These are phyloP conservation scores for Nakazawaea sp. DNA, from an alignment of 805 yeast genomes.

Conservation along the genomic window DNA sequence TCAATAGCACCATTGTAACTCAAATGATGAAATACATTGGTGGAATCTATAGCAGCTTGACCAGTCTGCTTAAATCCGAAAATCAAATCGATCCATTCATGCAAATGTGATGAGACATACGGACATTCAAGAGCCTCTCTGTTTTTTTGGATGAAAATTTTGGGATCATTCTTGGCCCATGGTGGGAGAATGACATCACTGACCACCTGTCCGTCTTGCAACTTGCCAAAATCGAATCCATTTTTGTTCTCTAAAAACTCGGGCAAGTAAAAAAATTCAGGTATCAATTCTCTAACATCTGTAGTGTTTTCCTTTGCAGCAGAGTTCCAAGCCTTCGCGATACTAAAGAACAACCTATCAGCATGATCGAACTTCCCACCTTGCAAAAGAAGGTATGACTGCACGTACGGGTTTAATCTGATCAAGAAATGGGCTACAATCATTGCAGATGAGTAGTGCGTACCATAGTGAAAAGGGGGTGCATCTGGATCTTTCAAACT, in stretches of 20 bases:
- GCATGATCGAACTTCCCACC: conserved; percentile 90
- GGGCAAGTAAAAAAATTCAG: conserved; percentile 80
- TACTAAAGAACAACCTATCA: conserved; percentile 69
- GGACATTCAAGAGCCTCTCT: conserved; percentile 81
- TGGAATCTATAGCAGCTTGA: conserved; percentile 50
- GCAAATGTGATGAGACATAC: conserved; percentile 68
- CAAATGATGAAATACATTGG: conserved; percentile 77
- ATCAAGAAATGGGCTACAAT: conserved; percentile 78
- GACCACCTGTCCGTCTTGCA: conserved; percentile 53
- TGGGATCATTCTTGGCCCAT: conserved; percentile 80
- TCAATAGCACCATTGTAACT: conserved; percentile 83
- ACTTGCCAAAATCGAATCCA: conserved; percentile 59
- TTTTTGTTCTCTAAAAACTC: conserved; percentile 68
- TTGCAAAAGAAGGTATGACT: conserved; percentile 69
- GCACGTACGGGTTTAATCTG: conserved; percentile 73
- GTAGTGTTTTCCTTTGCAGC: conserved; percentile 76
- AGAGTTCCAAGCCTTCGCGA: conserved; percentile 75
- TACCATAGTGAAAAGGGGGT: conserved; percentile 87
- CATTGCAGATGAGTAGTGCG: conserved; percentile 93
- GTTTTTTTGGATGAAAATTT: conserved; percentile 64
- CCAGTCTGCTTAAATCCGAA: conserved; percentile 83
- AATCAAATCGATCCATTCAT: conserved; percentile 79
- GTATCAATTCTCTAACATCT: conserved; percentile 82
- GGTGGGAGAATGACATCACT: conserved; percentile 67
- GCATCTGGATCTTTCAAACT: conserved; percentile 52